Evolutionary conservation across 306 rosid genomes (phyloP).

Genomic region (Cicer cuneatum): DNA sequence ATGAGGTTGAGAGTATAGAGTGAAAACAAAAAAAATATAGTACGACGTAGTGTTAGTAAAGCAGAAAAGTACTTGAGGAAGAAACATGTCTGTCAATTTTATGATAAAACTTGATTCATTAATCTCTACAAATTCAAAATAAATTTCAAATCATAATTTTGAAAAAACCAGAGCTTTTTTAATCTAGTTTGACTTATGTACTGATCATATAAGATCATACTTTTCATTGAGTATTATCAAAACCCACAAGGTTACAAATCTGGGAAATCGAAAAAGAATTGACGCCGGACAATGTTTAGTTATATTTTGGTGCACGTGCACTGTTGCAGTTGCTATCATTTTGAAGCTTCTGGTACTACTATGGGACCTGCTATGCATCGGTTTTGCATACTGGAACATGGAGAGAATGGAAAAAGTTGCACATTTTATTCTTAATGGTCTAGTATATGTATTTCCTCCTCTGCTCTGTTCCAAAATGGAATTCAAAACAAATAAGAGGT

Average conservation of each 20-base stretch:
- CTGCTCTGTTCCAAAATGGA: not conserved
- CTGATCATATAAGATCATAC: not conserved
- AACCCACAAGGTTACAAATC: not conserved
- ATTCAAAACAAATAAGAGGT: not conserved
- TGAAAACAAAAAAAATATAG: slow-evolving; percentile 14
- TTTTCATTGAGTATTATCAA: slow-evolving; percentile 13
- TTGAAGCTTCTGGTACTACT: slow-evolving; percentile 9
- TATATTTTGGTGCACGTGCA: slow-evolving; percentile 3
- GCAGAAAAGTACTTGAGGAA: not conserved
- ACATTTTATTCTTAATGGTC: not conserved
- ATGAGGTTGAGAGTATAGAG: slow-evolving; percentile 5
- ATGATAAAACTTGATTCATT: not conserved
- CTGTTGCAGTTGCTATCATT: not conserved
- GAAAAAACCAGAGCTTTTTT: slow-evolving; percentile 2
- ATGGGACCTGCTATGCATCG: slow-evolving; percentile 8
- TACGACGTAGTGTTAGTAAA: not conserved
- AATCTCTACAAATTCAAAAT: not conserved
- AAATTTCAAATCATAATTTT: slow-evolving; percentile 18
- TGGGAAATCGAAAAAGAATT: not conserved
- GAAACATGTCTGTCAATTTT: slow-evolving; percentile 7
- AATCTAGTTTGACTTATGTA: slow-evolving; percentile 5
- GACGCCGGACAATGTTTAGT: not conserved
- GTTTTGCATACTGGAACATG: not conserved
- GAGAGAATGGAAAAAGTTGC: slow-evolving; percentile 1
- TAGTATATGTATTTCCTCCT: slow-evolving; percentile 5